phyloP scores from a whole-genome alignment of 2,329 filamentous ascomycete genomes.

The Nakataea oryzae region DNA sequence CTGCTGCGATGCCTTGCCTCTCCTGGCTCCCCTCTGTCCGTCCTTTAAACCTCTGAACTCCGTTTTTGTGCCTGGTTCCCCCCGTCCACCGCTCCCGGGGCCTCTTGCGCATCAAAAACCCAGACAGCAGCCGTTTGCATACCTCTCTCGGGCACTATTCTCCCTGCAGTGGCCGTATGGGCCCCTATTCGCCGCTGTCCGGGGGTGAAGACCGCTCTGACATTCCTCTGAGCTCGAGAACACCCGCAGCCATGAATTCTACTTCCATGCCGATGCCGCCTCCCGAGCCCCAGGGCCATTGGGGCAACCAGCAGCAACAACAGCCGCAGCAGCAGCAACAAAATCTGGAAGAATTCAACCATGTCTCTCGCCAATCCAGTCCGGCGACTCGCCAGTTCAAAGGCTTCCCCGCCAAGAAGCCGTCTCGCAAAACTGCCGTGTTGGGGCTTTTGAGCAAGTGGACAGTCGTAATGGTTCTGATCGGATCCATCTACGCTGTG shows the following conservation, averaged over 20 bases:
- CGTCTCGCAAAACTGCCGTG: background rate
- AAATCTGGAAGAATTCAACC: background rate
- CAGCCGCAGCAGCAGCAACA: background rate
- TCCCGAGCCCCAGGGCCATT: background rate
- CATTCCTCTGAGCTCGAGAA: background rate
- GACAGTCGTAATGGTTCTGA: background rate
- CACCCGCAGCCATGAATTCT: background rate
- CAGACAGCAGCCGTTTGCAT: no score
- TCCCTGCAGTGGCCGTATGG: background rate
- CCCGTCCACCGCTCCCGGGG: background rate
- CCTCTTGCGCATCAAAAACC: no score
- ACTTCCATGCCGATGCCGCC: background rate
- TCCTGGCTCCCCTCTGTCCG: background rate
- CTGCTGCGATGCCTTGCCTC: background rate
- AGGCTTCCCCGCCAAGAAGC: constrained; percentile 1
- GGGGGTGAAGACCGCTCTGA: background rate
- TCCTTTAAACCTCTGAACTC: no score
- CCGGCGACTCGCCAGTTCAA: background rate
- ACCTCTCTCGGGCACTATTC: no score
- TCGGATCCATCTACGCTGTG: background rate
- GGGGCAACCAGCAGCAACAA: background rate
- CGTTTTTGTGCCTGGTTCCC: background rate
- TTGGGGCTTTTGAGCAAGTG: background rate
- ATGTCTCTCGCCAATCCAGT: background rate
- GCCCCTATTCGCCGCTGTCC: background rate